These are phyloP conservation scores for Aspergillus niger DNA, from an alignment of 2,329 filamentous ascomycete genomes.

Conservation along the genomic window DNA sequence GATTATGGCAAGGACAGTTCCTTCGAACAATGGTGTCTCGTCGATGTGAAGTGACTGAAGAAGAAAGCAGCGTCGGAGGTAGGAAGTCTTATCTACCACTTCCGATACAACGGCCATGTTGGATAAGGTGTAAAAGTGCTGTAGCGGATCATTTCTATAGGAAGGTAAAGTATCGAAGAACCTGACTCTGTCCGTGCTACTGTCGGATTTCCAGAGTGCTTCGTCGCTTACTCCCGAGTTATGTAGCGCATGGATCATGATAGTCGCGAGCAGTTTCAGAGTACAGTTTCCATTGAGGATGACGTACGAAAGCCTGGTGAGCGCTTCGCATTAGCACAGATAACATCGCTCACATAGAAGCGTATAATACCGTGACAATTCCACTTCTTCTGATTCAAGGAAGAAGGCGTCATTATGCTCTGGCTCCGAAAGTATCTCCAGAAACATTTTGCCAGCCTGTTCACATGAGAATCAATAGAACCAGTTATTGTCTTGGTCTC, in stretches of 20 bases:
- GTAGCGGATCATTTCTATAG: conserved; percentile 1
- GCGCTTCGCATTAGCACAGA: not conserved
- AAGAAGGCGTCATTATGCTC: conserved; percentile 9
- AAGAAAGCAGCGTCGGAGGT: conserved; percentile 3
- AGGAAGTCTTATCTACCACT: no score
- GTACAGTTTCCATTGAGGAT: conserved; percentile 17
- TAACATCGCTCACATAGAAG: no score
- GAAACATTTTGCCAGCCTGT: conserved; percentile 29
- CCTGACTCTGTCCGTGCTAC: not conserved
- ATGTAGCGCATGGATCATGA: conserved; percentile 21
- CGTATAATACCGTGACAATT: conserved; percentile 6
- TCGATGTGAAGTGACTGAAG: conserved; percentile 11
- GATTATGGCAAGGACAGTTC: conserved; percentile 11
- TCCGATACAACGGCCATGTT: not conserved
- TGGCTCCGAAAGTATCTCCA: conserved; percentile 23
- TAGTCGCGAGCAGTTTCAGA: conserved; percentile 25
- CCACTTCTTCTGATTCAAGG: not conserved
- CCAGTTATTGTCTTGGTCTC: not conserved
- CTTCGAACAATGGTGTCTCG: not conserved
- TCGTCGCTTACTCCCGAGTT: conserved; percentile 1
- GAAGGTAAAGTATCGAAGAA: conserved; percentile 11
- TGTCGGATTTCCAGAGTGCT: conserved; percentile 13
- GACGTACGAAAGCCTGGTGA: conserved; percentile 4
- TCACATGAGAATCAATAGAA: conserved; percentile 12
- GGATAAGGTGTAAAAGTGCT: conserved; percentile 14